Conservation (phyloP, 805 yeast species). For the Scheffersomyces ergatensis region DNA sequence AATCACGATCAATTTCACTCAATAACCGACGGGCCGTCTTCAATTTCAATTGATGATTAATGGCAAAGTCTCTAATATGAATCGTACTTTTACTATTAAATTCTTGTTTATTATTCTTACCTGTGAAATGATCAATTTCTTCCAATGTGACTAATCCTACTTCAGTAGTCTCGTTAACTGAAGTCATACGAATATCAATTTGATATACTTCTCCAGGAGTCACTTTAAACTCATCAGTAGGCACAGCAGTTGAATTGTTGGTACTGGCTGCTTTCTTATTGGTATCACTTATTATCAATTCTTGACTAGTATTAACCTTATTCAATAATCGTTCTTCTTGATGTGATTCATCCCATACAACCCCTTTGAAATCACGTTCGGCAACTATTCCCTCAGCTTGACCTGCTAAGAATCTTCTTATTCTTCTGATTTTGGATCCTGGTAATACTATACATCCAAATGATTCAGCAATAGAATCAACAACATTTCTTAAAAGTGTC, state of each 20-base stretch:
- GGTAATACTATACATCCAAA: conserved; percentile 87
- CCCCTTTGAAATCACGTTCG: conserved; percentile 91
- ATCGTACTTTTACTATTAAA: conserved; percentile 66
- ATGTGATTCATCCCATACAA: conserved; percentile 80
- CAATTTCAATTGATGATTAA: conserved; percentile 71
- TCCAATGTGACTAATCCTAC: conserved; percentile 70
- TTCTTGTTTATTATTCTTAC: conserved; percentile 54
- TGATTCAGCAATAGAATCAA: conserved; percentile 81
- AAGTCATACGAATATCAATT: conserved; percentile 79
- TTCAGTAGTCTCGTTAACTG: conserved; percentile 51
- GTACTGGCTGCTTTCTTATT: conserved; percentile 7
- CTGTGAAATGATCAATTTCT: conserved; percentile 60
- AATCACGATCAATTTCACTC: conserved; percentile 63
- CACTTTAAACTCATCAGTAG: conserved; percentile 70
- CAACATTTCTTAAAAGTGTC: conserved; percentile 63
- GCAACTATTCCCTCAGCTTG: conserved; percentile 91
- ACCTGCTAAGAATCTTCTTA: conserved; percentile 92
- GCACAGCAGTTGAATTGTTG: conserved; percentile 53
- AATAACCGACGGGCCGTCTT: conserved; percentile 71
- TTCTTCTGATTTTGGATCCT: conserved; percentile 87
- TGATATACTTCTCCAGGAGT: conserved; percentile 82
- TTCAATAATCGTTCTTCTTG: conserved; percentile 62
- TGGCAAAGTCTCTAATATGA: conserved; percentile 84
- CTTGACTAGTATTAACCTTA: conserved; percentile 27
- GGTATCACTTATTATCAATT: conserved; percentile 9